Conservation (phyloP, 768 basidiomycete genomes). For the Rhizopogon vulgaris region DNA sequence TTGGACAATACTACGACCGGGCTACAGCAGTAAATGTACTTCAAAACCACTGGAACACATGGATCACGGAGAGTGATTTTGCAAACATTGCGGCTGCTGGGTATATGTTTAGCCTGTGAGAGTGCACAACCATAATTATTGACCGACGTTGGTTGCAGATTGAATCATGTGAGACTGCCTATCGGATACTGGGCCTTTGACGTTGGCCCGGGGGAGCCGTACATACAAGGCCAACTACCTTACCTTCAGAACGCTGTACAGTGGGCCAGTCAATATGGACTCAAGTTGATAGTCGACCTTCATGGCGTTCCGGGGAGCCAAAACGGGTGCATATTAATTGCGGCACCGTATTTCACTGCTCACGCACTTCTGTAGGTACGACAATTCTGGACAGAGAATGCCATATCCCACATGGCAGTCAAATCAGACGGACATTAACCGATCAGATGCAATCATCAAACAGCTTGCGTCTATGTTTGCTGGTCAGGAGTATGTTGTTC, state of each 20-base stretch:
- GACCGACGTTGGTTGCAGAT: slow-evolving; percentile 31
- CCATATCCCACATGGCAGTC: slow-evolving; percentile 65
- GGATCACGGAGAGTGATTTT: slow-evolving; percentile 83
- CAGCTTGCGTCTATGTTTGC: slow-evolving; percentile 55
- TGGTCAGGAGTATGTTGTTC: slow-evolving; percentile 45
- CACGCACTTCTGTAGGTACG: slow-evolving; percentile 44
- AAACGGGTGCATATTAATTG: slow-evolving; percentile 49
- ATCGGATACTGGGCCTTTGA: slow-evolving; percentile 93
- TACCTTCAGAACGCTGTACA: slow-evolving; percentile 60
- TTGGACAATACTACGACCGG: slow-evolving; percentile 54
- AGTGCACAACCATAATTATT: slow-evolving; percentile 1
- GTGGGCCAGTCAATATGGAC: slow-evolving; percentile 64
- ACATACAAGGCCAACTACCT: slow-evolving; percentile 67
- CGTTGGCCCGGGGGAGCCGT: slow-evolving; percentile 71
- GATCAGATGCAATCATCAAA: slow-evolving; percentile 62
- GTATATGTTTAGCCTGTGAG: slow-evolving; percentile 28
- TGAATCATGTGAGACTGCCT: slow-evolving; percentile 80
- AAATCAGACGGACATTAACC: slow-evolving; percentile 55
- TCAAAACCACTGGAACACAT: slow-evolving; percentile 71
- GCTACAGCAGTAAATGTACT: slow-evolving; percentile 45
- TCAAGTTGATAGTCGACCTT: slow-evolving; percentile 82
- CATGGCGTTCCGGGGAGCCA: slow-evolving; percentile 81
- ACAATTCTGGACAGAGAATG: slow-evolving; percentile 71
- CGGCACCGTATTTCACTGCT: background rate
- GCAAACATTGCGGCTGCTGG: slow-evolving; percentile 67